Evolutionary conservation across 2,329 filamentous ascomycete species (phyloP), one percentile per base, ranked within the genome.

Genomic region (Lasiodiplodia sp.): DNA sequence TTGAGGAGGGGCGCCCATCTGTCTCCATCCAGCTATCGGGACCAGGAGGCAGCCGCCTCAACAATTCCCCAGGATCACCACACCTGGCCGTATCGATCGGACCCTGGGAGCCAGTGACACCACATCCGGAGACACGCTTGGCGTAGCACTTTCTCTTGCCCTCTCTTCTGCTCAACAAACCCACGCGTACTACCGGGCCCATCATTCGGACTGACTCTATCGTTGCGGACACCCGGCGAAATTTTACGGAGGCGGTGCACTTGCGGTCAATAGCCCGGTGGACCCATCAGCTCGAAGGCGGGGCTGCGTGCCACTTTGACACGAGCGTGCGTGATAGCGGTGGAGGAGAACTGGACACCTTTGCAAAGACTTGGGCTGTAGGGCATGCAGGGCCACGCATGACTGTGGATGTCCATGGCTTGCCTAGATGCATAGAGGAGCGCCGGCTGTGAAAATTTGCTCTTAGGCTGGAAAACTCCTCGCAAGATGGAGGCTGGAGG

Each of bases 31-130:
- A 58, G 14, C 34, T 18, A 40, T 37, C 11, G 28, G 53, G 37
- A 40, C n/a, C 18, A 21, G 34, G 34, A 18, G 28, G 28, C 14
- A 21, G 31, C 7, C 31, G 31, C 34, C 55, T 58, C 55, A 58
- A 58, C 55, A 58, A 16, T 47, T 47, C 37, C 55, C 31, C 18
- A 58, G n/a, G 55, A 38, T 58, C 55, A 58, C 28, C 53, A 47
- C 44, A 47, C 44, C 44, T 18, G 44, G 31, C n/a, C 14, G 55
- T 10, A 23, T n/a, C n/a, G 31, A 58, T 40, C 55, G 55, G 55
- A 58, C 34, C 34, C n/a, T 25, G 34, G 28, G 34, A 58, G 6
- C n/a, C 12, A 58, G 44, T 40, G 55, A 40, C 34, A 40, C 55
- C 34, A 40, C 21, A 38, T 58, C 55, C 40, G 10, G n/a, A 21